Conservation (phyloP, 2,329 filamentous ascomycete species). For the Ophiostoma tasmaniense region DNA sequence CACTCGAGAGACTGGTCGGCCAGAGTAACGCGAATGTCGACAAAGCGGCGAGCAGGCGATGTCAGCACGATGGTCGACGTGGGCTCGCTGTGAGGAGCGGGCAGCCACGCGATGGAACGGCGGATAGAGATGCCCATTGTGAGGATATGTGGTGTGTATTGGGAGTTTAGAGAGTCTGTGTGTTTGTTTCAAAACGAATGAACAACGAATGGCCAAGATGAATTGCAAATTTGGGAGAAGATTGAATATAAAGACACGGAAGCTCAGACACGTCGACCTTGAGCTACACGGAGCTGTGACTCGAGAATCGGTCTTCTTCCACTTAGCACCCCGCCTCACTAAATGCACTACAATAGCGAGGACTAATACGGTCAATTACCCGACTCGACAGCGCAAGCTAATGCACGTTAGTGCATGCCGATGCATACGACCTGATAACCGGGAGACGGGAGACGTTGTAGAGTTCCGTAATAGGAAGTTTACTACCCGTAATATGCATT, state of each 20-base stretch:
- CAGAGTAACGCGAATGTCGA: slow-evolving; percentile 49
- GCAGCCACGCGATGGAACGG: slow-evolving; percentile 51
- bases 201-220: background rate
- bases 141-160: background rate
- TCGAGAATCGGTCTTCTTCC: background rate
- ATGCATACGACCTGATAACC: background rate
- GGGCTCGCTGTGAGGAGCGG: slow-evolving; percentile 44
- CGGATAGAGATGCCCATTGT: slow-evolving; percentile 47
- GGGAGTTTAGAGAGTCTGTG: background rate
- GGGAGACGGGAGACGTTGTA: background rate
- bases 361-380: background rate
- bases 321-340: background rate
- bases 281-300: background rate
- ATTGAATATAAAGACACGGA: background rate
- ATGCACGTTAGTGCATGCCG: background rate
- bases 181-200: background rate
- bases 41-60: slow-evolving; percentile 46
- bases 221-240: background rate
- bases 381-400: background rate
- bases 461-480: background rate
- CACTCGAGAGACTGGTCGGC: slow-evolving; percentile 43
- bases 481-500: background rate
- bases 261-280: background rate
- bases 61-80: slow-evolving; percentile 59
- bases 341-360: background rate